Evolutionary conservation across 495 filamentous ascomycete genomes (phyloP), one percentile per base, ranked within the genome.

Genomic region (Xylaria grammica): DNA sequence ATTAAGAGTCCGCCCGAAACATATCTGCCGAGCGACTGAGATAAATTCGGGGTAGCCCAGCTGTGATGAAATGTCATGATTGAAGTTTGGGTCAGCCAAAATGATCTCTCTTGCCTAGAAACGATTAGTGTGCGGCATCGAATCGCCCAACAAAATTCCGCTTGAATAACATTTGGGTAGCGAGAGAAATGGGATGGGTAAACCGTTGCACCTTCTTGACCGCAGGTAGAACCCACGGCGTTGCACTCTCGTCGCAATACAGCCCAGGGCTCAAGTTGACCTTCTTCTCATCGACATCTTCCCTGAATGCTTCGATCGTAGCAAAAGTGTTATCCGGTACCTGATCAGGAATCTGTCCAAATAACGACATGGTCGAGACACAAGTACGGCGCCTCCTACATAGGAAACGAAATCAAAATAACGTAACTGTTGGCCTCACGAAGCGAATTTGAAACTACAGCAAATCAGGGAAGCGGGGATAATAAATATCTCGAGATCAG

Each of bases 221-320:
- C 19, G 75, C 75, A 13, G 81, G 80, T 9, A 85, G 67, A 17
- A 81, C 76, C 83, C 83, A 85, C 51, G 83, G 82, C 70, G 84
- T 79, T 55, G 77, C 82, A 59, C 84, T 78, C 45, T 84, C 79
- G 48, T 82, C 84, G 55, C 82, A 80, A 73, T 84, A 85, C 34
- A 82, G 45, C 13, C 66, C 66, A 17, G 60, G 40, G 15, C 40
- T 42, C 15, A 42, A 15, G 13, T 42, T 42, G 7, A 42, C 40
- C 17, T 42, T 42, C 40, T 11, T 9, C 15, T 42, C 3, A 9
- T 7, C 15, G 8, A 3, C 13, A 17, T 42, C 40, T 42, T 17
- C 13, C 15, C 15, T 42, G 15, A 42, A 42, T 3, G 40, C 40
- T 10, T 3, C 13, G 3, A 42, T 42, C 15, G 13, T 42, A 3